Base-by-base conservation (phyloP, 208 protist genomes). In the Crithidia sp. region DNA sequence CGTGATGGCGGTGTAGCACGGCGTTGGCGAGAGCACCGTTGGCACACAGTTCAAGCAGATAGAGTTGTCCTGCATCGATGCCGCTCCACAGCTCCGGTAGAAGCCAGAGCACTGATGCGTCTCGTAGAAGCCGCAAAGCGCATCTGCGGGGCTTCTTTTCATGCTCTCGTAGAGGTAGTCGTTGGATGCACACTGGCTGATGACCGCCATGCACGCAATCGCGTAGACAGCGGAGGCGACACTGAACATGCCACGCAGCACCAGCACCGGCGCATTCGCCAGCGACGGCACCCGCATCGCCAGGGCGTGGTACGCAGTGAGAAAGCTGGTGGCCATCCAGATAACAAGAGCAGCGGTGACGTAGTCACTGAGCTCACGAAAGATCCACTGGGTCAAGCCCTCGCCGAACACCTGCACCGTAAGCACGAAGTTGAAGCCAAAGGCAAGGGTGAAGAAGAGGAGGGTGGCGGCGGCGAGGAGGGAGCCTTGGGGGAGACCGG, bases 401-500 rank as follows among this genome's bases (percentile, higher is more conserved):
- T 65, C 60, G 44, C 45, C 60, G 3, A n/a, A 7, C 6, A 54
- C 6, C 16, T 37, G 5, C 5, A 65, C 60, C 5, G 41, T 39
- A 0, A 65, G 44, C 13, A 54, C 4, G 19, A 41, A 65, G 44
- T 52, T 54, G 36, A 9, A 5, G n/a, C 44, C 60, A 44, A 65
- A 65, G 45, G 44, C 60, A 17, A 5, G 53, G 60, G 60, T 54
- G 44, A 65, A 65, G 45, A 88, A 55, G 7, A 89, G 41, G 54
- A 90, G 58, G 7, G 87, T 12, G 14, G 86, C 44, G 2, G 77
- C 86, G 4, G 87, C n/a, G 50, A 78, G 69, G 58, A 92, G 79
- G 7, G 90, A 89, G 41, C 89, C 77, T 52, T 70, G 56, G 9
- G 86, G 82, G 37, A 94, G 62, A 40, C 74, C 60, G 14, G 86